Evolutionary conservation across 495 filamentous ascomycete species (phyloP).

Genomic region (Penicillium robsamsonii): DNA sequence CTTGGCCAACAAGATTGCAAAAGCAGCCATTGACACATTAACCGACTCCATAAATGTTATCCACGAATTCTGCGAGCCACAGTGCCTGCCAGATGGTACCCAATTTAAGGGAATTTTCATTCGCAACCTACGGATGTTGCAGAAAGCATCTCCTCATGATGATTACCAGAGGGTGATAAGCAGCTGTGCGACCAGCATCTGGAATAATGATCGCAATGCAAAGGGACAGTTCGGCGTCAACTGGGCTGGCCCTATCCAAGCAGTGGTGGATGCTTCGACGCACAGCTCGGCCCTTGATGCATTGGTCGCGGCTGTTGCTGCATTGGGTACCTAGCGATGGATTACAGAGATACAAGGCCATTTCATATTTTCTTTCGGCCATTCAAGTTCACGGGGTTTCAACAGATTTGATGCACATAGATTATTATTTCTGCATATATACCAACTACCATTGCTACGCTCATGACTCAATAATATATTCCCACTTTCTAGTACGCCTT

Average conservation of each 20-base stretch:
- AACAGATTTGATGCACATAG: not conserved
- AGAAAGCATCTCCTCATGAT: constrained; percentile 50
- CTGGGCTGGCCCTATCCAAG: constrained; percentile 57
- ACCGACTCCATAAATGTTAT: constrained; percentile 55
- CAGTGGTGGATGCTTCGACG: constrained; percentile 57
- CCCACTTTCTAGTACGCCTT: constrained; percentile 12
- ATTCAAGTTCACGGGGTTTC: not conserved
- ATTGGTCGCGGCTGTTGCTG: constrained; percentile 61
- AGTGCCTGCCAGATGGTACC: constrained; percentile 56
- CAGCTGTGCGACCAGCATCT: constrained; percentile 65
- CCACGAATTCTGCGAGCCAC: constrained; percentile 63
- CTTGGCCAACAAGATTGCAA: constrained; percentile 62
- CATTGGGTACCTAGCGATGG: constrained; percentile 8
- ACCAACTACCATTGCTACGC: not conserved
- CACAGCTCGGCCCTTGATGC: constrained; percentile 13
- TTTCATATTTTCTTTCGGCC: not conserved
- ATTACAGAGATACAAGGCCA: not conserved
- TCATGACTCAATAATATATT: not conserved
- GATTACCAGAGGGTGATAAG: constrained; percentile 54
- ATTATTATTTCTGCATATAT: not conserved
- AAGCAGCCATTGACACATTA: constrained; percentile 57
- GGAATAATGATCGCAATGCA: constrained; percentile 54
- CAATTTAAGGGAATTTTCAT: constrained; percentile 84
- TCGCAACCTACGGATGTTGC: constrained; percentile 62
- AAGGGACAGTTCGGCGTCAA: constrained; percentile 51